Conservation (phyloP, 2,329 filamentous ascomycete genomes). For the Onygena corvina region DNA sequence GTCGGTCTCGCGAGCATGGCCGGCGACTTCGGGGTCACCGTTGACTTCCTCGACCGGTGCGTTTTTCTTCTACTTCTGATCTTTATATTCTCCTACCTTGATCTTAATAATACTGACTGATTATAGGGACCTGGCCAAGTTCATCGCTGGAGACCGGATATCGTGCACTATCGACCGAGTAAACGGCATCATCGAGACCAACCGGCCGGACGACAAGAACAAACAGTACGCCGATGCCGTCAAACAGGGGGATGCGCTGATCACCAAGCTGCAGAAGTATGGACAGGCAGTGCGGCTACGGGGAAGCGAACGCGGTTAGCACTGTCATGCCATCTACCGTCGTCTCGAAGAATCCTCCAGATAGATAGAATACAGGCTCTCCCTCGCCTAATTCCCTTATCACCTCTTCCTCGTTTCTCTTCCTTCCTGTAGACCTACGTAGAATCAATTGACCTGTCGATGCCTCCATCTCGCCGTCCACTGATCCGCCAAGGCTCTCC, state of each 20-base stretch:
- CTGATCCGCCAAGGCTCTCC: not conserved
- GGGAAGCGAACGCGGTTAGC: slow-evolving; percentile 77
- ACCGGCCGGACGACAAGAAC: slow-evolving; percentile 97
- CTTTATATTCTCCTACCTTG: slow-evolving; percentile 16
- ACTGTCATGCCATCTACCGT: not conserved
- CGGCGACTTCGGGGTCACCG: slow-evolving; percentile 87
- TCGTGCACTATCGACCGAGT: slow-evolving; percentile 96
- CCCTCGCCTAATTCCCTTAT: too few relatives aligned
- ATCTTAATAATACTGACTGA: not conserved
- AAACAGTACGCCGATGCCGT: slow-evolving; percentile 98
- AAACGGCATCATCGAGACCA: slow-evolving; percentile 93
- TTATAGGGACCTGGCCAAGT: slow-evolving; percentile 77
- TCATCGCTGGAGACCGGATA: slow-evolving; percentile 89
- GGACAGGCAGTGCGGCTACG: slow-evolving; percentile 88
- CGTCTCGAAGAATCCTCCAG: too few relatives aligned
- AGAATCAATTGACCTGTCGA: too few relatives aligned
- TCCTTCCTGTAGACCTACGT: too few relatives aligned
- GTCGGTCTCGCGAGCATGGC: slow-evolving; percentile 98
- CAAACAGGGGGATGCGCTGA: slow-evolving; percentile 91
- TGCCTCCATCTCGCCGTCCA: too few relatives aligned
- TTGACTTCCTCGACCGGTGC: slow-evolving; percentile 90
- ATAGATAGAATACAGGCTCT: too few relatives aligned
- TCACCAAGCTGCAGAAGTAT: slow-evolving; percentile 99
- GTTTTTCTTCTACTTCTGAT: slow-evolving; percentile 23
- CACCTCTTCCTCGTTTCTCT: not conserved